Percentiles rank a stretch among this genome's conserved stretches.
phyloP scores from a whole-genome alignment of 2,329 filamentous ascomycete species.

The Dactylellina leptospora region DNA sequence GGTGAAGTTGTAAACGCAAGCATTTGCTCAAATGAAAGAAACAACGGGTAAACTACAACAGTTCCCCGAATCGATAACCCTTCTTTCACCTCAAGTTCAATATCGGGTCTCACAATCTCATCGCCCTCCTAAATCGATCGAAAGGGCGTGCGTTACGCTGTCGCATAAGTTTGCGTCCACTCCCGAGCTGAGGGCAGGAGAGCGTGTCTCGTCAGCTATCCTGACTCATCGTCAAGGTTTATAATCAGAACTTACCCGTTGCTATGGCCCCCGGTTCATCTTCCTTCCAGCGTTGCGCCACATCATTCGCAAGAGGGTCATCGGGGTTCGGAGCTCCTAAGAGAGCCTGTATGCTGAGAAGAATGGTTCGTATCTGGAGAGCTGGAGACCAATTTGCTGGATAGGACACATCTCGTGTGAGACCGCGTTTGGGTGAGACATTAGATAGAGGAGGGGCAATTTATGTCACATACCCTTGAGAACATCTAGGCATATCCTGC shows the following conservation, averaged over 20 bases:
- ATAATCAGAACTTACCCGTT: slow-evolving; percentile 70
- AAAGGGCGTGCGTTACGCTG: no score
- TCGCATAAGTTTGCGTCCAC: slow-evolving; percentile 87
- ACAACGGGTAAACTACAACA: neutral
- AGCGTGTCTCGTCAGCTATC: neutral
- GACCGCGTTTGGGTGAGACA: slow-evolving; percentile 8
- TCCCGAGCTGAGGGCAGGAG: slow-evolving; percentile 62
- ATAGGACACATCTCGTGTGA: no score
- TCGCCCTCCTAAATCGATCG: no score
- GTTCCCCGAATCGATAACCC: neutral
- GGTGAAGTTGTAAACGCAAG: no score
- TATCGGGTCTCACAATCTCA: no score
- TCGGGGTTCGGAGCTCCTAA: slow-evolving; percentile 97
- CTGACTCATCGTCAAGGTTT: neutral
- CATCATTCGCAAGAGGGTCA: slow-evolving; percentile 96
- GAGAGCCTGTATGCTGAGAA: slow-evolving; percentile 97
- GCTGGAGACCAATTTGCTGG: slow-evolving; percentile 98
- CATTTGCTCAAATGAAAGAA: no score
- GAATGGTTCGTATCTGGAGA: slow-evolving; percentile 94
- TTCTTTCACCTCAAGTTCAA: no score
- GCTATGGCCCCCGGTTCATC: slow-evolving; percentile 90
- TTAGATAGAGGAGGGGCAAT: no score
- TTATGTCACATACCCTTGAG: slow-evolving; percentile 77
- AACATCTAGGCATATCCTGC: slow-evolving; percentile 95
- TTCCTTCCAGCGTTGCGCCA: slow-evolving; percentile 98